A percentile compares a stretch with the other conserved stretches of the same genome.
phyloP scores from a whole-genome alignment of 2,329 filamentous ascomycete genomes.

The Trichophyton schoenleinii region DNA sequence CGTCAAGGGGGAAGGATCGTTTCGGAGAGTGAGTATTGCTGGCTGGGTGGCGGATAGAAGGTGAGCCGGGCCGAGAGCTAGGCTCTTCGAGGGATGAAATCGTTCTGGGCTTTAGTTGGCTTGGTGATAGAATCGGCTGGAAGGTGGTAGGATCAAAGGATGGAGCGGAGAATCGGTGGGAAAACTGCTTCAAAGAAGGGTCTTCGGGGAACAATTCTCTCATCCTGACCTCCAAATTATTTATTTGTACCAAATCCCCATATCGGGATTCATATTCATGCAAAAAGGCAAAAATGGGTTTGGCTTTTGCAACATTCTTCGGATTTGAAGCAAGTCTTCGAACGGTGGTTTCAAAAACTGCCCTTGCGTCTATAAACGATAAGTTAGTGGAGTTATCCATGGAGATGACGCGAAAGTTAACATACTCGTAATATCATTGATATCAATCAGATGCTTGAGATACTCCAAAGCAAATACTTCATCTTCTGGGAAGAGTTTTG shows the following conservation, averaged over 20 bases:
- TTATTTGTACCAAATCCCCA: slow-evolving; percentile 81
- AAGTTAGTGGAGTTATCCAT: neutral
- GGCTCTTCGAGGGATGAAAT: slow-evolving; percentile 16
- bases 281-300: slow-evolving; percentile 78
- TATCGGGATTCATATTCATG: slow-evolving; percentile 92
- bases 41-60: slow-evolving; percentile 21
- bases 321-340: slow-evolving; percentile 67
- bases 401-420: slow-evolving; percentile 14
- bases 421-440: slow-evolving; percentile 87
- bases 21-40: slow-evolving; percentile 35
- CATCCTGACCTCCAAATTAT: slow-evolving; percentile 86
- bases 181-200: slow-evolving; percentile 61
- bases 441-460: slow-evolving; percentile 82
- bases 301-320: slow-evolving; percentile 60
- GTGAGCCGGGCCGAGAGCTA: slow-evolving; percentile 24
- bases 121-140: slow-evolving; percentile 72
- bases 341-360: slow-evolving; percentile 91
- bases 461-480: slow-evolving; percentile 91
- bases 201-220: slow-evolving; percentile 85
- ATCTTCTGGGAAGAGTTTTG: slow-evolving; percentile 86
- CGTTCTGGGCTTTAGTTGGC: slow-evolving; percentile 55
- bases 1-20: slow-evolving; percentile 52
- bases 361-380: slow-evolving; percentile 59
- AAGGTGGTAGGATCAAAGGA: slow-evolving; percentile 71
- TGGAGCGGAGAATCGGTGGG: slow-evolving; percentile 58